Percentiles rank a stretch among this genome's conserved stretches.
These are phyloP conservation scores for Fusarium luffae DNA, from an alignment of 2,329 filamentous ascomycete genomes.

Conservation along the genomic window DNA sequence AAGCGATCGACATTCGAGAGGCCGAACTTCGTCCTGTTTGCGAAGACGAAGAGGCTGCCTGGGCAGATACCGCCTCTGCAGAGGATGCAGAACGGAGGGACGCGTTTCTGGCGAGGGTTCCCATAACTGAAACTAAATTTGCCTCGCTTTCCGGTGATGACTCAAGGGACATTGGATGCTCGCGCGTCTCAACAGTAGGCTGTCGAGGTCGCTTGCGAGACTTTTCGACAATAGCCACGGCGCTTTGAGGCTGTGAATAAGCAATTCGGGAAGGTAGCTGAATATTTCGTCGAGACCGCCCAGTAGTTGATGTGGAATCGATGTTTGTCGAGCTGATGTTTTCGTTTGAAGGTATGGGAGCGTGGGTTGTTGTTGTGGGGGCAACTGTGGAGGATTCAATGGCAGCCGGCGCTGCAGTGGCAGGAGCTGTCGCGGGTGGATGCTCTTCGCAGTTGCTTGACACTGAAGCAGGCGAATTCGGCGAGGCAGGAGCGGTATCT, in stretches of 20 bases:
- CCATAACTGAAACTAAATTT: fast-evolving
- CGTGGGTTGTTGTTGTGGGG: background rate
- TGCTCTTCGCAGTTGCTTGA: background rate
- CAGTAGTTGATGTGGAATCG: background rate
- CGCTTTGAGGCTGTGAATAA: background rate
- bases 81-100: background rate
- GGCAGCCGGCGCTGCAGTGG: background rate
- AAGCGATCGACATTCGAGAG: background rate
- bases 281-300: background rate
- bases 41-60: too few relatives aligned
- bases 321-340: background rate
- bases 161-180: background rate
- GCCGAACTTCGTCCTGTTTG: too few relatives aligned
- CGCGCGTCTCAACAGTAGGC: background rate
- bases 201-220: background rate
- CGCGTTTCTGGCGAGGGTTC: background rate
- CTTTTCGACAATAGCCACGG: background rate
- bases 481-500: background rate
- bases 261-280: background rate
- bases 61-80: too few relatives aligned
- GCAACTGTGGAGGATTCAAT: background rate
- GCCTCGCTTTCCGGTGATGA: fast-evolving
- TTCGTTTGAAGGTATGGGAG: background rate
- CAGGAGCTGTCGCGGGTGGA: background rate
- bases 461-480: background rate